Conservation (phyloP, 805 yeast species). For the Metschnikowia borealis region DNA sequence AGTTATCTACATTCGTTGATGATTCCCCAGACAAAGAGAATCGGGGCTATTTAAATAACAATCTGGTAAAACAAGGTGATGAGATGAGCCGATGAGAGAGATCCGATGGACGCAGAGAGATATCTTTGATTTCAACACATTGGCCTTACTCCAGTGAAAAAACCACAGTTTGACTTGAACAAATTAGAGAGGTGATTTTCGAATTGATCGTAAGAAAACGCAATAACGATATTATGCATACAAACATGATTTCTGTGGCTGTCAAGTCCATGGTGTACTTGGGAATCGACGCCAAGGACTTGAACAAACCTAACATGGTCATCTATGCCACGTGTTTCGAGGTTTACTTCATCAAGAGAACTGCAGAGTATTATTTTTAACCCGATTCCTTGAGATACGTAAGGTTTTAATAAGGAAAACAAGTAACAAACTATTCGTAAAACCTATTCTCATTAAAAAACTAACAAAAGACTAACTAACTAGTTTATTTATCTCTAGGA, state of each 20-base stretch:
- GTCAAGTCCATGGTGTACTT: conserved; percentile 83
- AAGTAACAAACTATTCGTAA: no score
- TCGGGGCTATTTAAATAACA: no score
- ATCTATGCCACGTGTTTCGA: conserved; percentile 83
- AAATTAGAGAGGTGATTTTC: conserved; percentile 66
- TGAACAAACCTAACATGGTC: conserved; percentile 76
- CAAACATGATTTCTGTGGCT: conserved; percentile 62
- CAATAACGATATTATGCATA: conserved; percentile 68
- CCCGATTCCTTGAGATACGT: no score
- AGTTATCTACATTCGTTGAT: no score
- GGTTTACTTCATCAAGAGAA: conserved; percentile 64
- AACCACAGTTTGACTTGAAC: conserved; percentile 66
- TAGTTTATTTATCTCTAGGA: no score
- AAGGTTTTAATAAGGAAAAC: no score
- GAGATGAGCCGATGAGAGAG: no score
- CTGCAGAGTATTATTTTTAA: conserved; percentile 68
- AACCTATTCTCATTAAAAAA: no score
- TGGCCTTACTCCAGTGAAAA: conserved; percentile 86
- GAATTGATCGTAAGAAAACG: conserved; percentile 75
- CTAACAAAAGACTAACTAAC: no score
- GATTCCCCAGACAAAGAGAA: no score
- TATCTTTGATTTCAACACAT: conserved; percentile 85
- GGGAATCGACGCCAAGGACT: conserved; percentile 88
- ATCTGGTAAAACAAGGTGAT: no score
- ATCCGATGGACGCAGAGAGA: conserved; percentile 87